These are phyloP conservation scores for Cytidiella melzeri DNA, from an alignment of 768 basidiomycete species.

Conservation along the genomic window DNA sequence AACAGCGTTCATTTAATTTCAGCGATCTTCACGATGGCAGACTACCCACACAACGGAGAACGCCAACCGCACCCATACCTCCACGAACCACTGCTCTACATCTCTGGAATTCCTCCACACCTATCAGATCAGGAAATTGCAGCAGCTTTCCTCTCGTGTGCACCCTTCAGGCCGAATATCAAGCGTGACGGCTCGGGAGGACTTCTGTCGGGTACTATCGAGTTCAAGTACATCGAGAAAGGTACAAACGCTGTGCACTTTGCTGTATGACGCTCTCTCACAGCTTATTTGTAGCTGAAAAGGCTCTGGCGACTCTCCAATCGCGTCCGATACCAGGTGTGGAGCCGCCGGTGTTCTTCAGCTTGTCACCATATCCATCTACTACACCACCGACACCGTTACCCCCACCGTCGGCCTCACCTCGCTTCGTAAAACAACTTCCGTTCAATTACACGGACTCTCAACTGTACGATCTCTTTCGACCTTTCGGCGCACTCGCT, in stretches of 20 bases:
- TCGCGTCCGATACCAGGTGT: slow-evolving; percentile 62
- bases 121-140: slow-evolving; percentile 76
- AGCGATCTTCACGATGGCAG: slow-evolving; percentile 23
- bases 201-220: slow-evolving; percentile 66
- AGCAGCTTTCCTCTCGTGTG: slow-evolving; percentile 63
- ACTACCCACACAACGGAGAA: slow-evolving; percentile 17
- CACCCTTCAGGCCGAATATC: slow-evolving; percentile 78
- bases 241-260: slow-evolving; percentile 50
- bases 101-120: slow-evolving; percentile 69
- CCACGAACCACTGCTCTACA: slow-evolving; percentile 76
- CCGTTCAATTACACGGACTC: slow-evolving; percentile 62
- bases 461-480: slow-evolving; percentile 78
- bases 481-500: slow-evolving; percentile 78
- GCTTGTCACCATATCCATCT: slow-evolving; percentile 80
- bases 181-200: slow-evolving; percentile 48
- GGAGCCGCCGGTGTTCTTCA: slow-evolving; percentile 51
- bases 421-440: slow-evolving; percentile 81
- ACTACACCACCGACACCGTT: slow-evolving; percentile 69
- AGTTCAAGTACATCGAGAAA: slow-evolving; percentile 78
- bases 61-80: slow-evolving; percentile 67
- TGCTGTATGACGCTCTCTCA: neutral
- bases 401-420: slow-evolving; percentile 69
- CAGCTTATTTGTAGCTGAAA: slow-evolving; percentile 58
- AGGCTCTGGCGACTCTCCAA: slow-evolving; percentile 80
- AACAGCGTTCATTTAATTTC: neutral